Percentiles rank a stretch among this genome's conserved stretches.
These are phyloP conservation scores for Podaxis sp. DNA, from an alignment of 768 basidiomycete genomes.

Conservation along the genomic window DNA sequence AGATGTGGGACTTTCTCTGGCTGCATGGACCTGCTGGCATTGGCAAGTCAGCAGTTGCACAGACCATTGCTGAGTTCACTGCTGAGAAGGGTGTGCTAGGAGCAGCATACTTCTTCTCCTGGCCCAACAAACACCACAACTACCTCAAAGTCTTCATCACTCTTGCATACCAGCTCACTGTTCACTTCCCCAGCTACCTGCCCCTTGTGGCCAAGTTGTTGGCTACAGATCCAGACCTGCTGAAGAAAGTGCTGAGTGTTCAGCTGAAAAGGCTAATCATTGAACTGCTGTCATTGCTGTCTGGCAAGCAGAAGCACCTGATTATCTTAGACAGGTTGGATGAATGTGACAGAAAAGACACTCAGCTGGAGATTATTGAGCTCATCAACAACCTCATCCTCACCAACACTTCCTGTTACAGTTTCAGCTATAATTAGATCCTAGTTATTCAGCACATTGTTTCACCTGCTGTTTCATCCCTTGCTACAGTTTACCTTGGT, in stretches of 20 bases:
- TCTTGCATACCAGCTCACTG: constrained; percentile 6
- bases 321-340: constrained; percentile 6
- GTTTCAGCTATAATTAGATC: too few relatives aligned
- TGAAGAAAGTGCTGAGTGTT: neutral
- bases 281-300: neutral
- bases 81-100: neutral
- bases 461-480: too few relatives aligned
- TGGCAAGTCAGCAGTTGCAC: constrained; percentile 4
- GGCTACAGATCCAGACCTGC: neutral
- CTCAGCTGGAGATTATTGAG: neutral
- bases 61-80: constrained; percentile 4
- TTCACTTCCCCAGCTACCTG: neutral
- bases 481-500: too few relatives aligned
- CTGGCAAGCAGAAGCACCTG: neutral
- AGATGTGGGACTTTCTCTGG: neutral
- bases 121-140: neutral
- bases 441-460: too few relatives aligned
- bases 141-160: neutral
- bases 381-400: neutral
- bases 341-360: neutral
- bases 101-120: constrained; percentile 12
- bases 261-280: constrained; percentile 9
- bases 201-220: neutral
- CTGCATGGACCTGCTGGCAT: neutral
- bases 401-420: neutral